Percentiles rank a stretch among this genome's conserved stretches.
Conservation (phyloP, 441 rosid species). For the Populus hybrid region DNA sequence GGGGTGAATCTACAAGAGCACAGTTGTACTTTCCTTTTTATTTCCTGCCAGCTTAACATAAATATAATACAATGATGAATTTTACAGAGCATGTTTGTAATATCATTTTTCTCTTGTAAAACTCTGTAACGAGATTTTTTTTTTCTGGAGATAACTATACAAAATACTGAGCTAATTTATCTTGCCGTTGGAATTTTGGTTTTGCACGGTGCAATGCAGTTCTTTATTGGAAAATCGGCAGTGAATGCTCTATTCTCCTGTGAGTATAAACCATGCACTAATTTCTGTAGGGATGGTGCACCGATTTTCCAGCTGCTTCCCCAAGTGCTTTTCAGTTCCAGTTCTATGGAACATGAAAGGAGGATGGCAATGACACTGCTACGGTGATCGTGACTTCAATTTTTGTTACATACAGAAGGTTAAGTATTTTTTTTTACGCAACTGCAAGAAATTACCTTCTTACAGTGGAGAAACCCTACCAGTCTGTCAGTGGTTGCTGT, state of each 20-base stretch:
- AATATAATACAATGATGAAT: not conserved
- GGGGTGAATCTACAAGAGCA: not conserved
- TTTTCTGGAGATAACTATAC: not conserved
- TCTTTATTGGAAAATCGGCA: not conserved
- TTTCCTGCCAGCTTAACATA: not conserved
- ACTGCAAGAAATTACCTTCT: not conserved
- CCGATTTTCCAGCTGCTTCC: not conserved
- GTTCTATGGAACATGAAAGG: not conserved
- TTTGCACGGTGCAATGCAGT: not conserved
- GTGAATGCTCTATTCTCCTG: not conserved
- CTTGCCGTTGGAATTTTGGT: not conserved
- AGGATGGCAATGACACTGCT: not conserved
- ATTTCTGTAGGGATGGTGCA: not conserved
- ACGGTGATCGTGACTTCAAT: not conserved
- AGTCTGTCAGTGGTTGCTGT: not conserved
- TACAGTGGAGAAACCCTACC: not conserved
- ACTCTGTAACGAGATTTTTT: not conserved
- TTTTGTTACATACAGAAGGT: not conserved
- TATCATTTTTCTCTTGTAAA: no score
- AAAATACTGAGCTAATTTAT: not conserved
- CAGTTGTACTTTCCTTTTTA: no score
- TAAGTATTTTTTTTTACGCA: not conserved
- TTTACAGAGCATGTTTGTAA: not conserved
- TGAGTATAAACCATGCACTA: not conserved
- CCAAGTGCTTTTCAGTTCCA: not conserved